phyloP scores from a whole-genome alignment of 2,329 filamentous ascomycete genomes.

The Talaromyces pinophilus region DNA sequence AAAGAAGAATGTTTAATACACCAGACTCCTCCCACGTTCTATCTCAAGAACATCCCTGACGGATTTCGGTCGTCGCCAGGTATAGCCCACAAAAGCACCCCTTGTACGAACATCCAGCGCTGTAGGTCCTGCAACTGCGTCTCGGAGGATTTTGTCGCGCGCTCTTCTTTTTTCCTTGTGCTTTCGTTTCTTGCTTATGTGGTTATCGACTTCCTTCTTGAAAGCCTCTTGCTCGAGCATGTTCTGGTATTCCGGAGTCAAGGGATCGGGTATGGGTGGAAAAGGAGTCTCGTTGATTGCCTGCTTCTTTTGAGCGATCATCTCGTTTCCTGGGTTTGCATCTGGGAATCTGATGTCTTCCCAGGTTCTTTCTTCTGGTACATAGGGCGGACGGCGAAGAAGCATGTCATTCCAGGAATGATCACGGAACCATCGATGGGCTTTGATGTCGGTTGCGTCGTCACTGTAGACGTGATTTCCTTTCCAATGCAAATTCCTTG shows the following conservation, averaged over 20 bases:
- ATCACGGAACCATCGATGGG: constrained; percentile 79
- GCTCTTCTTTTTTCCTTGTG: constrained; percentile 73
- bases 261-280: not conserved
- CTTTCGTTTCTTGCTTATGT: constrained; percentile 51
- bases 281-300: not conserved
- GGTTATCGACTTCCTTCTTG: constrained; percentile 32
- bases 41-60: constrained; percentile 37
- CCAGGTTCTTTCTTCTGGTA: constrained; percentile 67
- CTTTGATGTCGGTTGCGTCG: constrained; percentile 86
- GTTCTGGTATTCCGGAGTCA: not conserved
- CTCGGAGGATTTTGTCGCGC: constrained; percentile 80
- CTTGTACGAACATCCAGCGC: constrained; percentile 80
- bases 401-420: constrained; percentile 78
- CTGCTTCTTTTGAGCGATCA: not conserved
- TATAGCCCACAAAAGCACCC: constrained; percentile 86
- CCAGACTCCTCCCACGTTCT: constrained; percentile 35
- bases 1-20: not conserved
- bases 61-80: constrained; percentile 62
- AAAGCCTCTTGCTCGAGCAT: not conserved
- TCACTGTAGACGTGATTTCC: constrained; percentile 74
- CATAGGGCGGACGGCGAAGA: constrained; percentile 70
- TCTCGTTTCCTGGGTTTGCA: constrained; percentile 55
- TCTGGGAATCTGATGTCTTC: constrained; percentile 89
- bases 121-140: constrained; percentile 63
- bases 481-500: constrained; percentile 42